Conservation (phyloP, 139 green algal species). For the Haematococcus lacustris region DNA sequence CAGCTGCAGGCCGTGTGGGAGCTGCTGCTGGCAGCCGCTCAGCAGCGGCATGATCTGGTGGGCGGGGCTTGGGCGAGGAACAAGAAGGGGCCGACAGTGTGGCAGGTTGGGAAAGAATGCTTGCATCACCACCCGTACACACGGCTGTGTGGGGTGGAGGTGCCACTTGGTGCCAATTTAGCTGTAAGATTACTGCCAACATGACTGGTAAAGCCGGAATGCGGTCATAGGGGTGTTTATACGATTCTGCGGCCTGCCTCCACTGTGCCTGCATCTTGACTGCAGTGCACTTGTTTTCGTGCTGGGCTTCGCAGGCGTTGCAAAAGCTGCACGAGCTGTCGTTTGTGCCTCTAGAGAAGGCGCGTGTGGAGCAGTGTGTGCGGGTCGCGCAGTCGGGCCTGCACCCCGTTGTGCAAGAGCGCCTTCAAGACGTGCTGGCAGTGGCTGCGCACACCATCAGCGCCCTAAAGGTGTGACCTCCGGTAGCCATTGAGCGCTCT, state of each 20-base stretch:
- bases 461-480: slow-evolving; percentile 7
- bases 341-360: slow-evolving; percentile 31
- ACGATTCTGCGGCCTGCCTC: background rate
- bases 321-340: slow-evolving; percentile 28
- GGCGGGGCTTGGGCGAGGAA: background rate
- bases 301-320: slow-evolving; percentile 15
- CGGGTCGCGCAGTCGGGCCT: slow-evolving; percentile 13
- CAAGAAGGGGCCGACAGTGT: background rate
- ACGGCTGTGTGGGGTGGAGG: background rate
- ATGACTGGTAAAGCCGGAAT: background rate
- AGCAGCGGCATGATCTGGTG: slow-evolving; percentile 28
- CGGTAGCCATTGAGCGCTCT: background rate
- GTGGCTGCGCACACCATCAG: slow-evolving; percentile 19
- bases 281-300: background rate
- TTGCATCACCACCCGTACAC: background rate
- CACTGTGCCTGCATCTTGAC: background rate
- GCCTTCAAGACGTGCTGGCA: slow-evolving; percentile 28
- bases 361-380: slow-evolving; percentile 24
- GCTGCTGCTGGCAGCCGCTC: slow-evolving; percentile 21
- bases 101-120: background rate
- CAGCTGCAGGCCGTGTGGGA: slow-evolving; percentile 31
- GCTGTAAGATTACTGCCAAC: background rate
- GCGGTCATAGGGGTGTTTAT: background rate
- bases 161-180: background rate
- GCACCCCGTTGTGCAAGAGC: slow-evolving; percentile 28